Percentiles rank a stretch among this genome's conserved stretches.
These are phyloP conservation scores for Yamadazyma diospyri DNA, from an alignment of 1,139 yeast species.

Conservation along the genomic window DNA sequence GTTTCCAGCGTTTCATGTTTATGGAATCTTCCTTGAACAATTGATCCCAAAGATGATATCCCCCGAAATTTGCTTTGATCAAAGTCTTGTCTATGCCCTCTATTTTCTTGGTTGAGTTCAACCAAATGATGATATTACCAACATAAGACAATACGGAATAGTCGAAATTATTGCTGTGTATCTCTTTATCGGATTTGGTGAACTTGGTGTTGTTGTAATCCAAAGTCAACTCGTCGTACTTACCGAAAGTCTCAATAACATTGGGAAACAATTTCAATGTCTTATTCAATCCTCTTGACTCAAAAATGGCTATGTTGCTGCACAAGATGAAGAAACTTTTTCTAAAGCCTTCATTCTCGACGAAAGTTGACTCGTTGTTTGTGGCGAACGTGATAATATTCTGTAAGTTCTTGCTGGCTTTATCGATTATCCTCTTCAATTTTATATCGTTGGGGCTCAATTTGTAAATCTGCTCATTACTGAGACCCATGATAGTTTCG, in stretches of 20 bases:
- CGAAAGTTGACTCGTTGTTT: constrained; percentile 29
- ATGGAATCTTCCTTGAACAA: constrained; percentile 34
- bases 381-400: constrained; percentile 21
- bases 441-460: constrained; percentile 37
- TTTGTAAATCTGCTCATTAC: constrained; percentile 34
- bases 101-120: constrained; percentile 19
- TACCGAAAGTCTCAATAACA: constrained; percentile 28
- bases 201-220: constrained; percentile 32
- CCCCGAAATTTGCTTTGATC: constrained; percentile 34
- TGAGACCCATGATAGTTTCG: constrained; percentile 40
- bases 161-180: constrained; percentile 38
- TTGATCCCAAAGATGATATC: constrained; percentile 44
- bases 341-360: constrained; percentile 12
- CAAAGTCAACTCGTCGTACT: constrained; percentile 33
- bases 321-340: constrained; percentile 28
- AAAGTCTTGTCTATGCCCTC: constrained; percentile 8
- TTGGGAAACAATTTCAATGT: constrained; percentile 25
- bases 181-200: constrained; percentile 33
- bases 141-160: constrained; percentile 38
- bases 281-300: constrained; percentile 35
- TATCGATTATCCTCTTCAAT: constrained; percentile 33
- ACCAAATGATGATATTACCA: constrained; percentile 44
- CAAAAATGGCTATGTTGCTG: constrained; percentile 37
- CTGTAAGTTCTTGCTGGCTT: constrained; percentile 12
- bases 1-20: constrained; percentile 47